Conservation (phyloP, 1,139 yeast genomes). For the Debaryomycetaceae sp. region DNA sequence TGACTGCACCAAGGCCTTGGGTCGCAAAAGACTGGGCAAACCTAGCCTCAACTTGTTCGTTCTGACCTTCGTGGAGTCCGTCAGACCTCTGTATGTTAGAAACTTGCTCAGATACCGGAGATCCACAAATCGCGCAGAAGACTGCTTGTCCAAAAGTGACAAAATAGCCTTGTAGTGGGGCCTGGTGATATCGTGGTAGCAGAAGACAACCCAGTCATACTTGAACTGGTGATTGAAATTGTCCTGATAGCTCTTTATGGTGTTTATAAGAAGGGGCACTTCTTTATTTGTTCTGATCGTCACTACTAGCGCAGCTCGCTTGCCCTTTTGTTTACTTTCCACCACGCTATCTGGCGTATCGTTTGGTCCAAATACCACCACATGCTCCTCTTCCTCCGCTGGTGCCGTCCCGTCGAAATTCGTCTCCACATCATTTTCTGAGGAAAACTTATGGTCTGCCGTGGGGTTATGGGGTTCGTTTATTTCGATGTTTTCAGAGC, state of each 20-base stretch:
- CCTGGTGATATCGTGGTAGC: constrained; percentile 3
- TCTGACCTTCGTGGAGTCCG: constrained; percentile 50
- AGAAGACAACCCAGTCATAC: constrained; percentile 16
- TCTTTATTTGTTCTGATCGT: constrained; percentile 7
- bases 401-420: neutral
- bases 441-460: neutral
- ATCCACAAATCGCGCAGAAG: constrained; percentile 31
- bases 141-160: constrained; percentile 2
- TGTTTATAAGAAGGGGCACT: constrained; percentile 5
- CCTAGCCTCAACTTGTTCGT: constrained; percentile 37
- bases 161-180: constrained; percentile 4
- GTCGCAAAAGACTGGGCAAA: constrained; percentile 20
- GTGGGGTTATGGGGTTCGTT: neutral
- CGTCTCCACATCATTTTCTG: neutral
- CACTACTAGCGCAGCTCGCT: constrained; percentile 11
- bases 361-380: neutral
- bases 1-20: constrained; percentile 2
- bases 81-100: constrained; percentile 24
- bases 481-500: neutral
- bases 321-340: neutral
- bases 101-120: constrained; percentile 27
- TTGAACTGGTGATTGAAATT: constrained; percentile 14
- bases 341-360: neutral
- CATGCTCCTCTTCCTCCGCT: neutral
- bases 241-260: constrained; percentile 17